Evolutionary conservation across 495 filamentous ascomycete species (phyloP).

Genomic region (Lasiosphaeriaceae sp.): DNA sequence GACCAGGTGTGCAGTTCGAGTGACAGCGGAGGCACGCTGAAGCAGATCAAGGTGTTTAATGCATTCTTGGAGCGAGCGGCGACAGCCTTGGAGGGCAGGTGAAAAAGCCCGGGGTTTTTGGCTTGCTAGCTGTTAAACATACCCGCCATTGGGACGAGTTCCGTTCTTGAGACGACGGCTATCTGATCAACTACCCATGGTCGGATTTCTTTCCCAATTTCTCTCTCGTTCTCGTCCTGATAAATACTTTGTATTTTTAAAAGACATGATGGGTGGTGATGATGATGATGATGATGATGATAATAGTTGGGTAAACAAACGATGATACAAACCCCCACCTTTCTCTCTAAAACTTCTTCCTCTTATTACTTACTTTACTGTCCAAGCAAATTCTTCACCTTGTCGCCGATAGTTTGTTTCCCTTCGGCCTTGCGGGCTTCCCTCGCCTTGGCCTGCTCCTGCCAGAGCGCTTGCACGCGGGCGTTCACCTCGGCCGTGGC

Average conservation of each 20-base stretch:
- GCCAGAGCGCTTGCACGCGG: conserved; percentile 50
- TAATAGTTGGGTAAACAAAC: background rate
- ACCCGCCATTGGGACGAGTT: too few species aligned
- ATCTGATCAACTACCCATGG: too few species aligned
- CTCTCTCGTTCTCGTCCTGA: background rate
- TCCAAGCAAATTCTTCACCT: conserved; percentile 25
- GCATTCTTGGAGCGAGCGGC: conserved; percentile 52
- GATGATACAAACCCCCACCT: conserved; percentile 3
- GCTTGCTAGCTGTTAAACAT: too few species aligned
- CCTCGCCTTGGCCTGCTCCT: conserved; percentile 55
- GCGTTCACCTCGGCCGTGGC: conserved; percentile 53
- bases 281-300: conserved; percentile 1
- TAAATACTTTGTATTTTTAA: background rate
- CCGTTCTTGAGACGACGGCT: too few species aligned
- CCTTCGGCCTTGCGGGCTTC: conserved; percentile 57
- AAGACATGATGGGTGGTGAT: background rate
- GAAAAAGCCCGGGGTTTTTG: too few species aligned
- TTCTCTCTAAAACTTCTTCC: too few species aligned
- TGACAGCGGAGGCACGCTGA: conserved; percentile 45
- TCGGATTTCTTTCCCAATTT: too few species aligned
- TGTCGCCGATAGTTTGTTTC: conserved; percentile 49
- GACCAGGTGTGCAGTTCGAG: conserved; percentile 40
- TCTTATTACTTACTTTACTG: background rate
- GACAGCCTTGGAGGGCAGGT: conserved; percentile 39
- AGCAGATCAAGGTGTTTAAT: conserved; percentile 54